Percentiles rank a stretch among this genome's conserved stretches.
These are phyloP conservation scores for Lactifluus pinguis DNA, from an alignment of 768 basidiomycete genomes.

Conservation along the genomic window DNA sequence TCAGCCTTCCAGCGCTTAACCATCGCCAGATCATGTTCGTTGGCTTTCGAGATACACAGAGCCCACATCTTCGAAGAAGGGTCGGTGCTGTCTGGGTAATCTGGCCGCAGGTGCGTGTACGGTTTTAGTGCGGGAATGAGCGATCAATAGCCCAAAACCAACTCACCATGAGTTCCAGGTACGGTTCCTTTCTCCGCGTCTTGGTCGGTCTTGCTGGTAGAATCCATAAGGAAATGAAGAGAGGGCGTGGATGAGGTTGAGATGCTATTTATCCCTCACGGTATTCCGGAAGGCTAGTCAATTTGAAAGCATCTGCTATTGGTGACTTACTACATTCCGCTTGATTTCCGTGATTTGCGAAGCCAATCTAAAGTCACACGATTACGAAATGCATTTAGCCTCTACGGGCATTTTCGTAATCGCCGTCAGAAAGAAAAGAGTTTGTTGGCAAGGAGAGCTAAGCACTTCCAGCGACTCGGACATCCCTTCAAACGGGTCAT, in stretches of 20 bases:
- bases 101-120: neutral
- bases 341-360: no score
- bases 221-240: neutral
- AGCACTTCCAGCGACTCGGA: neutral
- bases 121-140: neutral
- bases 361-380: no score
- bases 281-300: neutral
- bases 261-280: neutral
- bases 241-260: neutral
- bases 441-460: no score
- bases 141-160: neutral
- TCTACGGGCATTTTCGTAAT: no score
- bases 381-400: no score
- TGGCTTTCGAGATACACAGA: slow-evolving; percentile 1
- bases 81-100: neutral
- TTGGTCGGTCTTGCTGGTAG: neutral
- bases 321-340: neutral
- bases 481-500: neutral
- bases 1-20: slow-evolving; percentile 7
- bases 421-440: no score
- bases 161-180: neutral
- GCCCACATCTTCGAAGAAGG: slow-evolving; percentile 15
- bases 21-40: slow-evolving; percentile 1
- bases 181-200: slow-evolving; percentile 4
- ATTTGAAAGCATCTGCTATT: no score